A percentile compares a stretch with the other conserved stretches of the same genome.
Evolutionary conservation across 208 protist species (phyloP).

Genomic region (Leishmania tarentolae): DNA sequence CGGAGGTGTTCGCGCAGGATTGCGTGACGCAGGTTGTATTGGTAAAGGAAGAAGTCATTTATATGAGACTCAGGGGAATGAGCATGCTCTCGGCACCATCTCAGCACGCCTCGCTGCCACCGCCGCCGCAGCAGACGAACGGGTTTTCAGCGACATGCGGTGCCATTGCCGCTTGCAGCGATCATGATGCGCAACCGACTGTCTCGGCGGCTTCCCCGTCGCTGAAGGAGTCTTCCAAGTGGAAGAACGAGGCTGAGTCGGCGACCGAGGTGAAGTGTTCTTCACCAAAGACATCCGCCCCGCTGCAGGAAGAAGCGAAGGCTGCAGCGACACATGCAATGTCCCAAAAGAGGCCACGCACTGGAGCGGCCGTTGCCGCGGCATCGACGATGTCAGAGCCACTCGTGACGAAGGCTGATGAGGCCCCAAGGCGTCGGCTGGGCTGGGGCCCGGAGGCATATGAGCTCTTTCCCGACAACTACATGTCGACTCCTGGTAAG

Average conservation of each 20-base stretch:
- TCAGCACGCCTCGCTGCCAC: conserved; percentile 10
- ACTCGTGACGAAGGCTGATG: not conserved
- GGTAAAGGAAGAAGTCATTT: conserved; percentile 75
- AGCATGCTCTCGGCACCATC: conserved; percentile 11
- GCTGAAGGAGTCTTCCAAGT: not conserved
- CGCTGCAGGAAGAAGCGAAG: not conserved
- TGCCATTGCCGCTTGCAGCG: not conserved
- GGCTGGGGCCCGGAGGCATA: conserved; percentile 69
- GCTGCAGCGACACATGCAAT: not conserved
- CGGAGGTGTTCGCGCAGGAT: conserved; percentile 81
- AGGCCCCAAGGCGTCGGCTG: conserved; percentile 1
- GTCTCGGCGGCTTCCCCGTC: not conserved
- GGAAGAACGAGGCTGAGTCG: not conserved
- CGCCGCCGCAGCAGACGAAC: not conserved
- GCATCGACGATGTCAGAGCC: not conserved
- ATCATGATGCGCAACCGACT: not conserved
- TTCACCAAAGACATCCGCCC: not conserved
- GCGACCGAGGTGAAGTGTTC: not conserved
- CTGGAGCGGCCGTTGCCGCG: not conserved
- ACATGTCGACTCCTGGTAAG: conserved; percentile 67
- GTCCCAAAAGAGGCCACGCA: not conserved
- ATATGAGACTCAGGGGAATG: conserved; percentile 51
- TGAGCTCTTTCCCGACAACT: conserved; percentile 64
- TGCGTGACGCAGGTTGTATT: conserved; percentile 62
- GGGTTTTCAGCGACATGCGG: not conserved